Evolutionary conservation across 192 early-diverging fungal species (phyloP), one percentile per base, ranked within the genome.

Genomic region (Rhizophagus sp.): DNA sequence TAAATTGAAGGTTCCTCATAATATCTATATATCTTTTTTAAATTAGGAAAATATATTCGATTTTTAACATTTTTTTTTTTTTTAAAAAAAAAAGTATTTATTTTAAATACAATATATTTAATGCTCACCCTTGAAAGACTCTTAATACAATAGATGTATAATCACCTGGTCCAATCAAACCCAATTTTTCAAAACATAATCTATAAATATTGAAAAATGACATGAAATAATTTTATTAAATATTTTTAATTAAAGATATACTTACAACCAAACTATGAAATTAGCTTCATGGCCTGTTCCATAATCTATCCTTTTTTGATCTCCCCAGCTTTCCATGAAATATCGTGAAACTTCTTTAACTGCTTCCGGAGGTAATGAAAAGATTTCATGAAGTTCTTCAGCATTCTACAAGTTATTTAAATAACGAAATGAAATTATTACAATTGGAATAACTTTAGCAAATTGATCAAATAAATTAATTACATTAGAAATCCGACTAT

Each of bases 231-330:
- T 24, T 27, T 57, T 62, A 27, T 47, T 66, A 62, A 52, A 85
- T 70, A 34, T 44, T 13, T 25, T 13, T 10, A 52, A 50, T 33
- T 24, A 24, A 25, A 25, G 0, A 3, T 27, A 57, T 15, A 85
- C 86, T 85, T 89, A 91, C 75, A 99, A 85, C 82, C 94, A 97
- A 9, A 90, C 91, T 62, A 96, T 87, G 74, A 99, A 98, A 78
- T 94, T 95, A 8, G 94, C 92, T 87, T 99, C 97, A 78, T 99
- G 97, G 11, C 97, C 97, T 6, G 96, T 97, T 34, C 98, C 98
- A 87, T 98, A 99, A 87, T 99, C 98, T 75, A 98, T 96, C 76
- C 98, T 91, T 76, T 90, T 93, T 13, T 93, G 90, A 81, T 96
- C 95, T 11, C 98, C 98, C 89, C 95, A 98, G 80, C 89, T 88